Evolutionary conservation across 495 filamentous ascomycete genomes (phyloP).

Genomic region (Penicilliopsis zonata): DNA sequence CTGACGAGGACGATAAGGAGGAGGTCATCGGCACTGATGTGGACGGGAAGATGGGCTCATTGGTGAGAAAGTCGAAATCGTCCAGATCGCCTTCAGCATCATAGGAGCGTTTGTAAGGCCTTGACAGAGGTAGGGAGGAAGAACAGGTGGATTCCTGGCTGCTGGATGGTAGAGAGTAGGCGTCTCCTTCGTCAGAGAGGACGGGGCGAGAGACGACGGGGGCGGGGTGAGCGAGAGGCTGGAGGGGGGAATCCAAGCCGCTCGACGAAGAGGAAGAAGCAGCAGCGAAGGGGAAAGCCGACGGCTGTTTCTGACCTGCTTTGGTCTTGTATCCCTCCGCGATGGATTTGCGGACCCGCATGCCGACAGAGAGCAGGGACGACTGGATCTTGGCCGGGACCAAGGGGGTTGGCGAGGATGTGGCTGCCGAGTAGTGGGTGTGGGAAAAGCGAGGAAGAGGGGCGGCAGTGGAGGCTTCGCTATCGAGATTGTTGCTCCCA

Average conservation of each 20-base stretch:
- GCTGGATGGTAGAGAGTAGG: slow-evolving; percentile 29
- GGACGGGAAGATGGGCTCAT: not conserved
- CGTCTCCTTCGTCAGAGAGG: slow-evolving; percentile 26
- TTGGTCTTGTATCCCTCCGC: slow-evolving; percentile 83
- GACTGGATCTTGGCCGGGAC: slow-evolving; percentile 58
- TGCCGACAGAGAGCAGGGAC: slow-evolving; percentile 74
- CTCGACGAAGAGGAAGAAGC: not conserved
- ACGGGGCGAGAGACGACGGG: slow-evolving; percentile 53
- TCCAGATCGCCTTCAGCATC: slow-evolving; percentile 7
- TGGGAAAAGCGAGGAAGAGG: slow-evolving; percentile 14
- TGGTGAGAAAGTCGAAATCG: slow-evolving; percentile 6
- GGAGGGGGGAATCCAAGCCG: not conserved
- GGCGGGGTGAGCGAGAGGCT: not conserved
- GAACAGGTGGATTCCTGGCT: slow-evolving; percentile 31
- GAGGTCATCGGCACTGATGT: not conserved
- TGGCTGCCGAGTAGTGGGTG: slow-evolving; percentile 30
- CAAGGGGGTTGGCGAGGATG: slow-evolving; percentile 28
- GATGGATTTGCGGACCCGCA: slow-evolving; percentile 84
- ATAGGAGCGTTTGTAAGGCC: slow-evolving; percentile 11
- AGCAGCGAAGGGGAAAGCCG: slow-evolving; percentile 17
- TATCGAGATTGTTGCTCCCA: slow-evolving; percentile 4
- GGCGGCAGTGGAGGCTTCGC: slow-evolving; percentile 1
- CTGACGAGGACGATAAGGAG: not conserved
- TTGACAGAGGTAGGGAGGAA: slow-evolving; percentile 2
- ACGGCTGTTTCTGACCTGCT: no score